These are phyloP conservation scores for Nannochloropsis salina DNA, from an alignment of 108 stramenopile genomes.

Conservation along the genomic window DNA sequence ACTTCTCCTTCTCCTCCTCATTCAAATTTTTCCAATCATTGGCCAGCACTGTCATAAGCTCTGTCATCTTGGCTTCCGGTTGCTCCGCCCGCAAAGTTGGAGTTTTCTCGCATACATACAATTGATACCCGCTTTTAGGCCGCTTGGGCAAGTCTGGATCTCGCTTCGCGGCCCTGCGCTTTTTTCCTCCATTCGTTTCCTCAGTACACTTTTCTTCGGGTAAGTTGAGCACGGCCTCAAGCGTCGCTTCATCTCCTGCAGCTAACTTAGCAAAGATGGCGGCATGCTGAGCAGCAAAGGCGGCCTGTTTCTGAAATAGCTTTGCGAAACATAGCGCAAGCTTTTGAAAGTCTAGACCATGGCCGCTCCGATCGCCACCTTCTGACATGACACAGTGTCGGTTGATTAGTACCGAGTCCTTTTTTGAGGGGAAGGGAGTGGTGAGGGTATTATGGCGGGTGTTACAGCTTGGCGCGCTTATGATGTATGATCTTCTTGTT, in stretches of 20 bases:
- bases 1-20: constrained; percentile 8
- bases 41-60: constrained; percentile 7
- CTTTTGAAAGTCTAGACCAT: background rate
- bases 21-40: constrained; percentile 17
- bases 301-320: background rate
- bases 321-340: background rate
- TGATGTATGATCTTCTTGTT: no score
- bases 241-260: background rate
- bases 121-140: constrained; percentile 19
- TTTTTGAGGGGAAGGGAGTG: no score
- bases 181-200: constrained; percentile 12
- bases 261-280: constrained; percentile 13
- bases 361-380: background rate
- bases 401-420: no score
- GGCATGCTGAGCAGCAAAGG: constrained; percentile 16
- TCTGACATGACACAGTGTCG: background rate
- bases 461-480: no score
- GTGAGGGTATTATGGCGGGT: no score
- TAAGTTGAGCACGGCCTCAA: background rate
- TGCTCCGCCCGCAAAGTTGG: background rate
- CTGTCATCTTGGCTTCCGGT: background rate
- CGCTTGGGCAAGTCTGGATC: constrained; percentile 8
- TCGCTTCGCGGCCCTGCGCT: background rate
- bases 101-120: background rate
- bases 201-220: background rate